phyloP scores from a whole-genome alignment of 176 grass and related monocot species.

The Avena eriantha region DNA sequence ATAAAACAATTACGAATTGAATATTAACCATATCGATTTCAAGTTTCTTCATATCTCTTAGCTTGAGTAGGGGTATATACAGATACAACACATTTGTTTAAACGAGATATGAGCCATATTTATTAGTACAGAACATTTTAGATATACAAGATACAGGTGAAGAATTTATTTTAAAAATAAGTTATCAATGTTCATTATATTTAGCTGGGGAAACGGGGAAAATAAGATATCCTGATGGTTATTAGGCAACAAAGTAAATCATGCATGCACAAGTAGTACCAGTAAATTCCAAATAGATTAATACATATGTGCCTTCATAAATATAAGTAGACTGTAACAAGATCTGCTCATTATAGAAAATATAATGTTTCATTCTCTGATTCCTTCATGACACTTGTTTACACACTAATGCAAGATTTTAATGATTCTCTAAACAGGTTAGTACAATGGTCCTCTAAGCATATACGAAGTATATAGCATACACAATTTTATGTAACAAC shows the following conservation, averaged over 20 bases:
- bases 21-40: slow-evolving; percentile 14
- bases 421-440: slow-evolving; percentile 26
- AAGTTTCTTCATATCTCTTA: neutral
- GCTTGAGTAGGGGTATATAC: neutral
- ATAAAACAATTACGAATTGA: slow-evolving; percentile 4
- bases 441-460: neutral
- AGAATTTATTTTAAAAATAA: neutral
- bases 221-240: slow-evolving; percentile 2
- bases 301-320: neutral
- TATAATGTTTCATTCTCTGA: slow-evolving; percentile 5
- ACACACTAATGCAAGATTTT: slow-evolving; percentile 1
- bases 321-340: neutral
- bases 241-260: slow-evolving; percentile 4
- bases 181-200: neutral
- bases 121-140: neutral
- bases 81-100: neutral
- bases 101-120: slow-evolving; percentile 3
- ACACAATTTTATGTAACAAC: slow-evolving; percentile 40
- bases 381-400: slow-evolving; percentile 14
- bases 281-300: neutral
- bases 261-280: slow-evolving; percentile 17
- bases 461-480: slow-evolving; percentile 29
- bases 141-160: neutral
- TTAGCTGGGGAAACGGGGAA: neutral
- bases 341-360: slow-evolving; percentile 5